A percentile compares a stretch with the other conserved stretches of the same genome.
phyloP scores from a whole-genome alignment of 106 monocot species.

The Dendrobium officinale region DNA sequence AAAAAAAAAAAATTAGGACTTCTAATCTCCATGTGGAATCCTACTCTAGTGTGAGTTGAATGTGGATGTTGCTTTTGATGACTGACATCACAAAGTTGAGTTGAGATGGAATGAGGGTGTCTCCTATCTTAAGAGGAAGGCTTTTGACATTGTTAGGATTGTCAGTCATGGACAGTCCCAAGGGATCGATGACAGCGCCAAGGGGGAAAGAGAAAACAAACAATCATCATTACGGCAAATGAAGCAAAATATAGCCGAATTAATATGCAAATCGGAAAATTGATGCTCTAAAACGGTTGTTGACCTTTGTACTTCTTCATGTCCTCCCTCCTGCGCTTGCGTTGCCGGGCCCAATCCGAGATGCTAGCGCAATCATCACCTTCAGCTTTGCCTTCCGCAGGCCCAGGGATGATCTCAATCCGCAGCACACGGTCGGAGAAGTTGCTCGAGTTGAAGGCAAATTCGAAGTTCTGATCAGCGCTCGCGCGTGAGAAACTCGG shows the following conservation, averaged over 20 bases:
- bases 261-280: not conserved
- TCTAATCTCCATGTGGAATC: too few species aligned
- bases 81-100: too few species aligned
- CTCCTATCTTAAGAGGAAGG: too few species aligned
- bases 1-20: too few species aligned
- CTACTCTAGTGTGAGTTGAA: too few species aligned
- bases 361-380: conserved; percentile 43
- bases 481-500: conserved; percentile 25
- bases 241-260: not conserved
- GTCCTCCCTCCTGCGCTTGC: conserved; percentile 76
- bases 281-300: not conserved
- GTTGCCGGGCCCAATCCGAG: conserved; percentile 70
- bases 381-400: conserved; percentile 37
- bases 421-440: conserved; percentile 85
- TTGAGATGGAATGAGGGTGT: too few species aligned
- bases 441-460: conserved; percentile 91
- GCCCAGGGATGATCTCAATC: conserved; percentile 81
- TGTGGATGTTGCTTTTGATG: too few species aligned
- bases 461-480: conserved; percentile 69
- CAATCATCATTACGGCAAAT: not conserved
- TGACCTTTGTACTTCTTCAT: conserved; percentile 67
- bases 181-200: too few species aligned
- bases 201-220: not conserved
- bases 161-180: too few species aligned
- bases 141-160: too few species aligned